Evolutionary conservation across 495 filamentous ascomycete genomes (phyloP), one percentile per base, ranked within the genome.

Genomic region (Friedmanniomyces simplex): DNA sequence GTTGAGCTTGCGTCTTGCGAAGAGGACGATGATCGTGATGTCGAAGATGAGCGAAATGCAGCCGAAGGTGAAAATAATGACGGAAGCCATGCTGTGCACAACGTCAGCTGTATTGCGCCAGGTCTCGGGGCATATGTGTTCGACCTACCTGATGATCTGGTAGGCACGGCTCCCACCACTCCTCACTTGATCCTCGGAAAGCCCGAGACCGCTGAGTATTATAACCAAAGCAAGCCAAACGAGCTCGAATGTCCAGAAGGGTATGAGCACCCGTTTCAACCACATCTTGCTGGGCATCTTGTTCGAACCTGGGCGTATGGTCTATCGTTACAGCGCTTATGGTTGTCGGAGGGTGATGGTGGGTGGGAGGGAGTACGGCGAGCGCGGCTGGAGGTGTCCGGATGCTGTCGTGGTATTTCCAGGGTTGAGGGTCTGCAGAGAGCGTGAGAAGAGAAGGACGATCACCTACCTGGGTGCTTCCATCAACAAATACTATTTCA

Each of bases 191-290:
- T n/a, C n/a, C n/a, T n/a, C n/a, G 18, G 21, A 47, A n/a, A 59
- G 54, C 2, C 45, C 55, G 5, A 60, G 50, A 5, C 57, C 65
- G 22, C 16, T 14, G 20, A 55, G 14, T 5, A 49, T 53, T 13
- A 66, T 60, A 30, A 67, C 53, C 12, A 59, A 25, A 41, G 58
- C 14, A 45, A 60, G 39, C 24, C 66, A 54, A 14, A 61, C 22
- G 2, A 72, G 16, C 25, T 73, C 67, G 22, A 68, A 18, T 8
- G 51, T 50, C 69, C 69, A 72, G 56, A 69, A 67, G n/a, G 71
- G 71, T 18, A 72, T 62, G 11, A 73, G 60, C n/a, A 69, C 58
- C 11, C 53, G 13, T 37, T 69, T 72, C 10, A 65, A 55, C 71
- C 71, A 71, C 14, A 64, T 57, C n/a, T 58, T 52, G 20, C 32